A percentile compares a stretch with the other conserved stretches of the same genome.
phyloP scores from a whole-genome alignment of 2,329 filamentous ascomycete genomes.

The Aspergillus tubingensis region DNA sequence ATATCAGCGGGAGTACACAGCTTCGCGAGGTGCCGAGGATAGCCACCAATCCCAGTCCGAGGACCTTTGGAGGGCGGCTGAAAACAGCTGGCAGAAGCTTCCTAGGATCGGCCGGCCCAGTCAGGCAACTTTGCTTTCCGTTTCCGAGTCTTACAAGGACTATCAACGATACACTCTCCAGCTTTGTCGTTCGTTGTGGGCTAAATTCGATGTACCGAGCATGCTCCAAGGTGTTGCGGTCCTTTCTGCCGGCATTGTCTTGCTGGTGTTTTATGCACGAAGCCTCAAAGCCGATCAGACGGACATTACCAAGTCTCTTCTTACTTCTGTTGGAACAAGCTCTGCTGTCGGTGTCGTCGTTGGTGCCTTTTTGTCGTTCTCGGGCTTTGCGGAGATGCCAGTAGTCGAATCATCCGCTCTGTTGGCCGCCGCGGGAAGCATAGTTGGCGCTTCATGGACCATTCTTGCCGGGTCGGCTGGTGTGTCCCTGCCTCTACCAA shows the following conservation, averaged over 20 bases:
- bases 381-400: conserved; percentile 31
- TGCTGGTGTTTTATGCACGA: conserved; percentile 73
- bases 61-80: conserved; percentile 62
- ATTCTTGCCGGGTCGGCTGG: conserved; percentile 41
- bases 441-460: conserved; percentile 45
- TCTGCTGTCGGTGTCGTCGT: conserved; percentile 45
- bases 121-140: conserved; percentile 41
- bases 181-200: conserved; percentile 84
- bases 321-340: conserved; percentile 54
- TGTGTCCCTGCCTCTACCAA: conserved; percentile 62
- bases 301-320: conserved; percentile 55
- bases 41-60: conserved; percentile 58
- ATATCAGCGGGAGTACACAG: conserved; percentile 83
- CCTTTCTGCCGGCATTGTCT: conserved; percentile 66
- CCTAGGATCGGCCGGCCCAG: conserved; percentile 43
- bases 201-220: conserved; percentile 81
- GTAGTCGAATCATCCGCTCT: conserved; percentile 39
- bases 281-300: conserved; percentile 56
- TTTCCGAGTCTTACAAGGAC: conserved; percentile 61
- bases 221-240: conserved; percentile 80
- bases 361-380: conserved; percentile 28
- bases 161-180: conserved; percentile 79
- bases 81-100: conserved; percentile 54
- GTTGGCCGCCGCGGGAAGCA: conserved; percentile 47
- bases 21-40: conserved; percentile 68